Conservation (phyloP, 164 flowering plant species). For the Santalum album region DNA sequence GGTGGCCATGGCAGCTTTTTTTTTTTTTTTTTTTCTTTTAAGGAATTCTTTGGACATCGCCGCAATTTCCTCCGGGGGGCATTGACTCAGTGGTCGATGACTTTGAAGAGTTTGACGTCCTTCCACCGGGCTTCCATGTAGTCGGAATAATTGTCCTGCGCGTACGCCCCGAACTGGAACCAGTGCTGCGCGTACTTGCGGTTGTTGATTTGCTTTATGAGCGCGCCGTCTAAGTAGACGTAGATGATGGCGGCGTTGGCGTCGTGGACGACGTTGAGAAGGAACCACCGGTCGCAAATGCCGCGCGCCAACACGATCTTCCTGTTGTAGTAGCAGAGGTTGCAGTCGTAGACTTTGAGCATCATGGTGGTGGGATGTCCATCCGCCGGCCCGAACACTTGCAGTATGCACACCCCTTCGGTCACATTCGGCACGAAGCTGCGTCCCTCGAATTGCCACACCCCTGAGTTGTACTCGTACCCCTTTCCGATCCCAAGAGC, state of each 20-base stretch:
- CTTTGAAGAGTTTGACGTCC: slow-evolving; percentile 10
- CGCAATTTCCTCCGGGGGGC: no score
- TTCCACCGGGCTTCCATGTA: slow-evolving; percentile 33
- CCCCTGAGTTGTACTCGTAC: neutral
- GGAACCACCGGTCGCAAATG: neutral
- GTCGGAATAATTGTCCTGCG: slow-evolving; percentile 16
- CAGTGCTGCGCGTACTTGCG: slow-evolving; percentile 11
- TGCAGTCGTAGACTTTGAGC: neutral
- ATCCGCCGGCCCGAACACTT: neutral
- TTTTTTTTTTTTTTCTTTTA: no score
- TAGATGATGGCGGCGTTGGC: neutral
- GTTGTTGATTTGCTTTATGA: slow-evolving; percentile 1
- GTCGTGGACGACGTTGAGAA: neutral
- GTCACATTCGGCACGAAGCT: neutral
- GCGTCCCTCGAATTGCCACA: neutral
- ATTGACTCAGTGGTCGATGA: no score
- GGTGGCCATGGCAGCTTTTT: no score
- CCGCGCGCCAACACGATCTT: neutral
- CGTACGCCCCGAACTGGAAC: slow-evolving; percentile 28
- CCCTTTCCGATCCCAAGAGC: neutral
- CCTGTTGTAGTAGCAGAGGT: neutral
- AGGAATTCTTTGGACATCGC: no score
- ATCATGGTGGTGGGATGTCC: neutral
- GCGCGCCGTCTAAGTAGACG: neutral
- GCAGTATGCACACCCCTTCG: neutral